phyloP scores from a whole-genome alignment of 2,329 filamentous ascomycete genomes.

The Cytospora mali region DNA sequence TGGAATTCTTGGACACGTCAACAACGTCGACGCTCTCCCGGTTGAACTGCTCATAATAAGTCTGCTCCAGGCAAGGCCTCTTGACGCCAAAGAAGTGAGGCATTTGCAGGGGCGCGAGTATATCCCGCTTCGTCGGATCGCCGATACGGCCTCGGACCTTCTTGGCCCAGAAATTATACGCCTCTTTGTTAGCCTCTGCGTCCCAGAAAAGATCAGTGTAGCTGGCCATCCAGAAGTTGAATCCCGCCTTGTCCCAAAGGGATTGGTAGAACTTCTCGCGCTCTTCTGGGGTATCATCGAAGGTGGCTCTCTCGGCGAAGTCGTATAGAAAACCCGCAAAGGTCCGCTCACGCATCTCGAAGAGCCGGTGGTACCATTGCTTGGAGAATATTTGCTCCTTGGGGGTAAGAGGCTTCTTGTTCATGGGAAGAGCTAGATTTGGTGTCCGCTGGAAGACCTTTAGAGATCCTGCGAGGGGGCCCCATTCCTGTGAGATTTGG shows the following conservation, averaged over 20 bases:
- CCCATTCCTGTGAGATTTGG: conserved; percentile 64
- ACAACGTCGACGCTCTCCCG: conserved; percentile 46
- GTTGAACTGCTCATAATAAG: conserved; percentile 53
- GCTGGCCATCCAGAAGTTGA: conserved; percentile 54
- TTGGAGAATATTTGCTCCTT: conserved; percentile 54
- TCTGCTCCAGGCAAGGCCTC: conserved; percentile 46
- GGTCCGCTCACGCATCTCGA: conserved; percentile 51
- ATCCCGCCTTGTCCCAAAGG: conserved; percentile 56
- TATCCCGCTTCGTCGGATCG: conserved; percentile 50
- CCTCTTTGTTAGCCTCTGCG: conserved; percentile 51
- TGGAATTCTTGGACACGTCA: conserved; percentile 44
- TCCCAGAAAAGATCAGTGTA: conserved; percentile 57
- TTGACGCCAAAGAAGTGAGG: conserved; percentile 60
- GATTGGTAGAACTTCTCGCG: conserved; percentile 52
- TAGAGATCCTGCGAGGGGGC: conserved; percentile 53
- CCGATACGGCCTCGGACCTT: conserved; percentile 54
- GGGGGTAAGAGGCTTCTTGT: conserved; percentile 48
- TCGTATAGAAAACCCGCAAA: conserved; percentile 64
- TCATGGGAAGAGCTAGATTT: conserved; percentile 66
- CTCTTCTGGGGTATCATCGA: conserved; percentile 54
- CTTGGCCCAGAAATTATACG: conserved; percentile 58
- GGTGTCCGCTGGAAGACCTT: conserved; percentile 69
- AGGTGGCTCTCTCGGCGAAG: conserved; percentile 56
- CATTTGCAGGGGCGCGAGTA: conserved; percentile 55
- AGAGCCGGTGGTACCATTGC: conserved; percentile 52